Conservation (phyloP, 2,329 filamentous ascomycete genomes). For the Cordyceps javanica region DNA sequence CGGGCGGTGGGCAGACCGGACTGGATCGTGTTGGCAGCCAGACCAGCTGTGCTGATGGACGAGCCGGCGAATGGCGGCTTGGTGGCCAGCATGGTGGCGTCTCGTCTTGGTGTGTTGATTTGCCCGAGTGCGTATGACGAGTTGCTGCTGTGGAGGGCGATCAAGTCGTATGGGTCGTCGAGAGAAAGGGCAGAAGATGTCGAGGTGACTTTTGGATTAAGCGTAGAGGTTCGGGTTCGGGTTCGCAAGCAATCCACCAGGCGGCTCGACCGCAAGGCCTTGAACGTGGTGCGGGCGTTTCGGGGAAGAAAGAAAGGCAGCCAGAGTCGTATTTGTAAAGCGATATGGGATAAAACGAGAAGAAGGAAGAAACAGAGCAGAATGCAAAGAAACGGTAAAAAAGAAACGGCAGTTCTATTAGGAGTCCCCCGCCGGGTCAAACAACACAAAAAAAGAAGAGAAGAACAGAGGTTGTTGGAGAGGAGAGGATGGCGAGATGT, state of each 20-base stretch:
- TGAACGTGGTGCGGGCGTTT: background rate
- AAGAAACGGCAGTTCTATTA: background rate
- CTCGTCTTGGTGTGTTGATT: background rate
- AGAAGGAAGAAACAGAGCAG: background rate
- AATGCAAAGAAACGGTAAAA: background rate
- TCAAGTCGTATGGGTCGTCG: background rate
- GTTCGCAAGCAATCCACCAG: background rate
- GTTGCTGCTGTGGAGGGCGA: background rate
- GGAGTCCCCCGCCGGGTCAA: background rate
- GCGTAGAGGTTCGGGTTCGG: background rate
- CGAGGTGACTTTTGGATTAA: background rate
- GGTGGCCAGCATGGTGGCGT: slow-evolving; percentile 61
- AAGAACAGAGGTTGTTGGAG: too few relatives aligned
- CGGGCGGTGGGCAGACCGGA: slow-evolving; percentile 45
- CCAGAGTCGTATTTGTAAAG: background rate
- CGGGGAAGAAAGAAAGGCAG: background rate
- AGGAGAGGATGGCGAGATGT: background rate
- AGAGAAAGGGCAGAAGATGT: background rate
- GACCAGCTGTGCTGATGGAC: slow-evolving; percentile 40
- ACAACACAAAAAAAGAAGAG: background rate
- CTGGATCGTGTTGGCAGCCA: slow-evolving; percentile 40
- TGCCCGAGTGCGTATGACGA: background rate
- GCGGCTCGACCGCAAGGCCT: background rate
- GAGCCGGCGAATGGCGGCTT: slow-evolving; percentile 61
- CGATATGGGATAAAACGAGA: background rate